Base-by-base conservation (phyloP, 2,329 filamentous ascomycete genomes). In the Periconia digitata region DNA sequence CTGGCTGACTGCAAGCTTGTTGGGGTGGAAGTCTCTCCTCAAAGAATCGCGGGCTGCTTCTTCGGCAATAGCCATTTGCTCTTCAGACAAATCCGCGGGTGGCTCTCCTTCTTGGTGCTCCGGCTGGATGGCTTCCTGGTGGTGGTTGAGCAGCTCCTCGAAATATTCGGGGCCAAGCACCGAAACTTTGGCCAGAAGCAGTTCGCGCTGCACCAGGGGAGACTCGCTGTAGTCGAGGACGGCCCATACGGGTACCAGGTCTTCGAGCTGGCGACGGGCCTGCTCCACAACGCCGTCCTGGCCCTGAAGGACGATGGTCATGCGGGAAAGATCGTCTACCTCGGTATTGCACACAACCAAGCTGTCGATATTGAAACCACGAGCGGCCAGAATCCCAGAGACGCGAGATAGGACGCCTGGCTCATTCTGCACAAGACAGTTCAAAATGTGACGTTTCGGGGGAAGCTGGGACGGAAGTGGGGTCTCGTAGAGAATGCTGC, bases 341-440 rank as follows among this genome's bases (percentile, higher is more conserved):
- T 99, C 94, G 54, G 94, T 99, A 74, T 89, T 94, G 79, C 94
- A 99, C 53, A 99, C 94, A 46, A 99, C 94, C 55, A 99, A 80
- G 46, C 89, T 95, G 81, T 99, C 94, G 66, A 99, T 99, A 79
- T 99, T 99, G 85, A 99, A 99, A 58, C 94, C 94, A 50, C 94
- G 85, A 37, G 94, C 94, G 12, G 94, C 94, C 27, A 99, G 80
- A 68, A 99, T 97, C 46, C 94, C 94, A 1, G 94, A 97, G 8
- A 99, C 90, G 51, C 94, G 91, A 44, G 92, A 97, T 49, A 99
- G 80, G 48, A 99, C 94, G 77, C 94, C 94, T 12, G 94, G 94
- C 79, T 99, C 94, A 77, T 99, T 99, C 76, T 99, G 94, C 52
- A 99, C 94, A 53, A 99, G 83, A 72, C 94, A 99, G 78, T 99